Base-by-base conservation (phyloP, 306 rosid species). In the Alnus rubra region DNA sequence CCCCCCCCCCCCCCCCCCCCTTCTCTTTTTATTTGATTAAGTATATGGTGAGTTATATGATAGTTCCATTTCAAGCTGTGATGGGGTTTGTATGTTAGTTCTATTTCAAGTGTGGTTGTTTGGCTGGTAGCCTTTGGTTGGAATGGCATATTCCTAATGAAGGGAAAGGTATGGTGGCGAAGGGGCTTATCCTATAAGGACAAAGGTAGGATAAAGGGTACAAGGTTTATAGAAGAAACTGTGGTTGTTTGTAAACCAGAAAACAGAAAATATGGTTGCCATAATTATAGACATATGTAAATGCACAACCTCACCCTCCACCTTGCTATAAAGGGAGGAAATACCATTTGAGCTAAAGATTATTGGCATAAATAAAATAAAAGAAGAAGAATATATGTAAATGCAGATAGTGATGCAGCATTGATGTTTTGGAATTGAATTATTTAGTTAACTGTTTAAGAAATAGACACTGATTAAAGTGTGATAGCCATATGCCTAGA, bases 361-460 rank as follows among this genome's bases (percentile, higher is more conserved):
- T 7, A 42, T 42, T 42, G 8, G 45, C 45, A 42, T 42, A 23
- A 23, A 23, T 4, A 42, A 42, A 42, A 4, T 4, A 42, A 42
- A 42, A 42, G 7, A 42, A 42, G 7, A 42, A 42, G 45, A 5
- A 42, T 0, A 42, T 42, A 42, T 42, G 7, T 42, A 42, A 42
- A 42, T 42, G 45, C 1, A 42, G 45, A 80, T 69, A 44, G 85
- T 80, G 51, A 95, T 90, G 84, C 15, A 11, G 56, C 56, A 13
- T 15, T 52, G 58, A 15, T 52, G n/a, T 15, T 52, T 15, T 52
- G 2, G 56, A 10, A 15, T 15, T 52, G 10, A 52, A 15, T 52
- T 49, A 49, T 49, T 49, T 49, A 49, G 52, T 49, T 49, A 49
- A 49, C 14, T 10, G 14, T 9, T 49, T 49, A 23, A 23, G 28